Percentiles rank a stretch among this genome's conserved stretches.
Conservation (phyloP, 2,329 filamentous ascomycete genomes). For the Calonectria leucothoes region DNA sequence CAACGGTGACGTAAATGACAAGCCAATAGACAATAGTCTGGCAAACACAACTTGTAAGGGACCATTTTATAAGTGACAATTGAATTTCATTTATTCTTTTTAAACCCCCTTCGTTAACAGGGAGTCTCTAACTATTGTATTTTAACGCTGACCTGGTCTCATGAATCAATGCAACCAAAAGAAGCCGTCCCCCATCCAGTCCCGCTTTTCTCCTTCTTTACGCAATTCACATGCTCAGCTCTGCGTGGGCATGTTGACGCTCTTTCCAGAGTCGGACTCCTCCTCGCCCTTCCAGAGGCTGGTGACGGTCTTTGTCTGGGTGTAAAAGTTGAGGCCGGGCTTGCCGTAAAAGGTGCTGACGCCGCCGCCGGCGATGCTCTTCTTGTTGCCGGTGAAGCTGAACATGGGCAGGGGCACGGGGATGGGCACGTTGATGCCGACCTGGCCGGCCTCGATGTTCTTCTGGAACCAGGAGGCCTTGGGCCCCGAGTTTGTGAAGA, state of each 20-base stretch:
- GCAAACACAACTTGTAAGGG: neutral
- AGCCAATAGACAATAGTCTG: too few relatives aligned
- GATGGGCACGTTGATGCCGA: conserved; percentile 37
- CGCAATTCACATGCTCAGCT: neutral
- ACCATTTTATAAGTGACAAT: neutral
- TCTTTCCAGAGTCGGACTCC: conserved; percentile 43
- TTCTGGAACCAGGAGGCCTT: conserved; percentile 46
- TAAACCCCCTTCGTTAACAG: neutral
- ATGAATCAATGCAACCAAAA: neutral
- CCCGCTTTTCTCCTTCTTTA: neutral
- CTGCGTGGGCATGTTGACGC: conserved; percentile 19
- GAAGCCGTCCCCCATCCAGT: neutral
- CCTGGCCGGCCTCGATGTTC: conserved; percentile 37
- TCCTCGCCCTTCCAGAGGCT: conserved; percentile 76
- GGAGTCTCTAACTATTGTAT: neutral
- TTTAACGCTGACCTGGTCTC: neutral
- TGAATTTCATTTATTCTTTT: neutral
- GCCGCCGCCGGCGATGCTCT: conserved; percentile 74
- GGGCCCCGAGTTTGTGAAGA: conserved; percentile 46
- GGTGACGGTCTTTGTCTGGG: conserved; percentile 80
- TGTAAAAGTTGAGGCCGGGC: conserved; percentile 77
- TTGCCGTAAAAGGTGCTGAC: conserved; percentile 80
- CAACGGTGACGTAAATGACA: neutral
- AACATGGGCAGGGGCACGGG: conserved; percentile 38
- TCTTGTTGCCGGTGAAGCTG: conserved; percentile 58